A percentile compares a stretch with the other conserved stretches of the same genome.
Evolutionary conservation across 805 yeast species (phyloP).

Genomic region (Saccharomycopsis sp.): DNA sequence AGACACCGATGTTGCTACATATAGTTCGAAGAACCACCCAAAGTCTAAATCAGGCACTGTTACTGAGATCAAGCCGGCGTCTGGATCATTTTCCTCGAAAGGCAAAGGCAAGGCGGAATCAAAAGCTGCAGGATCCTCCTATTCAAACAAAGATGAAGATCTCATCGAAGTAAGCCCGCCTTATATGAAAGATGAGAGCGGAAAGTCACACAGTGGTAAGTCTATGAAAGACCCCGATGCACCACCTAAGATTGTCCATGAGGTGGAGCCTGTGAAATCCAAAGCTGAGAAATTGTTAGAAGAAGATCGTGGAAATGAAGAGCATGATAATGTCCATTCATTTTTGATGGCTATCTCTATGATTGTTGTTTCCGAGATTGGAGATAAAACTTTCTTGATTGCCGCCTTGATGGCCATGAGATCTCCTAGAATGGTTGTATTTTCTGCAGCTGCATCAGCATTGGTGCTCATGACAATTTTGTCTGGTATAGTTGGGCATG

Average conservation of each 20-base stretch:
- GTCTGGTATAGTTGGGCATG: constrained; percentile 86
- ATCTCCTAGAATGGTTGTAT: constrained; percentile 74
- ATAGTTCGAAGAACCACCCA: constrained; percentile 4
- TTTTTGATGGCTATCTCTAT: constrained; percentile 77
- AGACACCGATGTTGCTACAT: constrained; percentile 4
- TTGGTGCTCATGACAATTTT: constrained; percentile 84
- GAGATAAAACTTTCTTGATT: constrained; percentile 93
- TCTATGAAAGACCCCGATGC: too few relatives aligned
- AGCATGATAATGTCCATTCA: constrained; percentile 32
- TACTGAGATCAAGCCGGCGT: constrained; percentile 12
- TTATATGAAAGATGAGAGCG: constrained; percentile 6
- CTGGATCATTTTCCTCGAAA: background rate
- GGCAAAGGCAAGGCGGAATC: background rate
- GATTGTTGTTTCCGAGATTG: constrained; percentile 94
- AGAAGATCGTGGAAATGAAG: background rate
- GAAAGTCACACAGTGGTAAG: too few relatives aligned
- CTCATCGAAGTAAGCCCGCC: constrained; percentile 8
- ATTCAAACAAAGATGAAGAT: background rate
- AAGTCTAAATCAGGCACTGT: constrained; percentile 10
- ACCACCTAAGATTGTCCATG: background rate
- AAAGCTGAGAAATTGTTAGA: background rate
- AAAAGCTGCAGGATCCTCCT: background rate
- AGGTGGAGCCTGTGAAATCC: background rate
- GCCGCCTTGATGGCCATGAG: constrained; percentile 99
- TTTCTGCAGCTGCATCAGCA: constrained; percentile 78